phyloP scores from a whole-genome alignment of 2,329 filamentous ascomycete species.

The Calycina herbarum region DNA sequence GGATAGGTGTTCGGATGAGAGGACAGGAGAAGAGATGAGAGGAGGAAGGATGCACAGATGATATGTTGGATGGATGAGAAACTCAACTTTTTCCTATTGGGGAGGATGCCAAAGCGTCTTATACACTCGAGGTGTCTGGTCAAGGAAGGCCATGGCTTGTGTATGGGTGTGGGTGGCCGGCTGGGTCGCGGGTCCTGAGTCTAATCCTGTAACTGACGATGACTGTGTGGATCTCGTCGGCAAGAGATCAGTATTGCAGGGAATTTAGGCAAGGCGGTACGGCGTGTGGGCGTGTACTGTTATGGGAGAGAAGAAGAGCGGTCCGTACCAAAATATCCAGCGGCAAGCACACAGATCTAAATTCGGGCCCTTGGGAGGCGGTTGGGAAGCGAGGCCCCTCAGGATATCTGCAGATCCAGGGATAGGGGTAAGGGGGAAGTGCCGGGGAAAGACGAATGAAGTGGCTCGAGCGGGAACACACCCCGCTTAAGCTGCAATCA shows the following conservation, averaged over 20 bases:
- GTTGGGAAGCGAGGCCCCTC: background rate
- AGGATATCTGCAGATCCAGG: conserved; percentile 5
- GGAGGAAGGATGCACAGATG: conserved; percentile 9
- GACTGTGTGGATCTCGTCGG: background rate
- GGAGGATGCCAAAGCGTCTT: conserved; percentile 27
- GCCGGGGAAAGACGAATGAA: background rate
- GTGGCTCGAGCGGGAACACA: background rate
- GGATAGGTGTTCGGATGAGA: background rate
- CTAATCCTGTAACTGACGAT: conserved; percentile 18
- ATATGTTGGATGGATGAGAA: background rate
- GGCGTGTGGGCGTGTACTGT: background rate
- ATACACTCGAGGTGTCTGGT: conserved; percentile 21
- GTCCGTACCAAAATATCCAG: conserved; percentile 5
- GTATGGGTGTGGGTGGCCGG: conserved; percentile 11
- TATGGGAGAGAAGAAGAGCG: background rate
- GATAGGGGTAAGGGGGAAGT: background rate
- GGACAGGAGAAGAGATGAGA: background rate
- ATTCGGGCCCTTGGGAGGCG: background rate
- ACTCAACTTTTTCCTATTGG: conserved; percentile 16
- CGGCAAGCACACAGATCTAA: conserved; percentile 6
- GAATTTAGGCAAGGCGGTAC: conserved; percentile 6
- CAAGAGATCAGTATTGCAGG: background rate
- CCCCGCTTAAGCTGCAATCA: background rate
- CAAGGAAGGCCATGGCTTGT: background rate
- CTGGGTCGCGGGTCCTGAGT: conserved; percentile 9